These are phyloP conservation scores for Jacaranda mimosifolia DNA, from an alignment of 257 asterid species.

Conservation along the genomic window DNA sequence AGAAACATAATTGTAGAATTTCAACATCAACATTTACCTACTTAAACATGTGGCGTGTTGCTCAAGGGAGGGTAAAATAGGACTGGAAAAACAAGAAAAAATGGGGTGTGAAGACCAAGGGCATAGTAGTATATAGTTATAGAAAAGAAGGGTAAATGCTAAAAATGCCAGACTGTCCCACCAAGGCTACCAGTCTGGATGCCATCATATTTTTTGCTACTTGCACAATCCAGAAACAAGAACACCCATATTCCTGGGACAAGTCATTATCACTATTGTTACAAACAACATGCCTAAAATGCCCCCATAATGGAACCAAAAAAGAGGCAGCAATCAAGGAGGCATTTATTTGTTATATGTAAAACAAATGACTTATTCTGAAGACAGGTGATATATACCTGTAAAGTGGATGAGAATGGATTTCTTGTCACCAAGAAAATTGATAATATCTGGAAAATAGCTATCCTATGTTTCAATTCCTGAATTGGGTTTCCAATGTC, in stretches of 20 bases:
- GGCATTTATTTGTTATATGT: conserved; percentile 30
- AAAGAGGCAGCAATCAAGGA: conserved; percentile 39
- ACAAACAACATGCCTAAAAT: conserved; percentile 32
- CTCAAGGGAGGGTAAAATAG: too few relatives aligned
- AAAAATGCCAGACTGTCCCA: conserved; percentile 71
- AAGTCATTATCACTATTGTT: conserved; percentile 30
- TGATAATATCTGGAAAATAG: neutral
- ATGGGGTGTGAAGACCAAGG: conserved; percentile 5
- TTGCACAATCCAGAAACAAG: neutral
- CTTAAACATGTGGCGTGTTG: too few relatives aligned
- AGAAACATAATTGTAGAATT: too few relatives aligned
- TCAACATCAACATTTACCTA: too few relatives aligned
- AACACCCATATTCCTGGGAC: too few relatives aligned
- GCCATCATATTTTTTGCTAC: neutral
- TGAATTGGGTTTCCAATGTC: neutral
- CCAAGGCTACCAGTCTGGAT: conserved; percentile 33
- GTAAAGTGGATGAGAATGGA: neutral
- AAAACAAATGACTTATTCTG: conserved; percentile 20
- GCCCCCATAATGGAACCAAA: conserved; percentile 20
- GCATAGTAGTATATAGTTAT: conserved; percentile 49
- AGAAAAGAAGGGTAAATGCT: conserved; percentile 36
- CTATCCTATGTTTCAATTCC: conserved; percentile 7
- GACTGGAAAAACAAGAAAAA: neutral
- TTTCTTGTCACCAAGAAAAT: neutral
- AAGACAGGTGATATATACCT: conserved; percentile 25